Conservation (phyloP, 768 basidiomycete species). For the Suillus plorans region DNA sequence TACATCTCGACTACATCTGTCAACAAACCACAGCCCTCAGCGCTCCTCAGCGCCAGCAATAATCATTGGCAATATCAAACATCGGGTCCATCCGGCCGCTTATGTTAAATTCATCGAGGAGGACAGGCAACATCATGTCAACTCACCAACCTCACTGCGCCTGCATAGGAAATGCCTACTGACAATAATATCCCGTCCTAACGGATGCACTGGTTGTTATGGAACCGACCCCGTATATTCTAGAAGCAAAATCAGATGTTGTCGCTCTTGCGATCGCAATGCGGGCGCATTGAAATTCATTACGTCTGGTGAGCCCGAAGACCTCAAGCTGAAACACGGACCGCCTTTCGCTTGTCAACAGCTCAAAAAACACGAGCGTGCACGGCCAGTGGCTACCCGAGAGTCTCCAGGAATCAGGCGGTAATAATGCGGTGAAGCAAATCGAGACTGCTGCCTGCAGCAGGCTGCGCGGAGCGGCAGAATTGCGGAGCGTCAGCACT, state of each 20-base stretch:
- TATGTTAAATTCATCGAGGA: no score
- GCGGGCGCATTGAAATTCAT: conserved; percentile 61
- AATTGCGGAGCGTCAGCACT: no score
- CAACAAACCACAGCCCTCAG: conserved; percentile 2
- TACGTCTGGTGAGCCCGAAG: conserved; percentile 38
- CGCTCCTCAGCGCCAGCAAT: conserved; percentile 5
- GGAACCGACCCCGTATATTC: conserved; percentile 44
- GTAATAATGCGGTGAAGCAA: conserved; percentile 29
- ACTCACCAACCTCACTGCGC: no score
- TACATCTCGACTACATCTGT: no score
- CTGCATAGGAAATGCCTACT: no score
- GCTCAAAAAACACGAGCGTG: conserved; percentile 24
- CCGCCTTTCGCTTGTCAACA: conserved; percentile 24
- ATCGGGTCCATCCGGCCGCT: conserved; percentile 28
- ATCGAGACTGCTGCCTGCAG: conserved; percentile 45
- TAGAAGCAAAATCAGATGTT: conserved; percentile 53
- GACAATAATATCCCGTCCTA: no score
- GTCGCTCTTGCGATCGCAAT: conserved; percentile 55
- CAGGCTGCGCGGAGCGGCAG: no score
- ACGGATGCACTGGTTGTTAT: conserved; percentile 40
- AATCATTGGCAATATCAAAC: conserved; percentile 29
- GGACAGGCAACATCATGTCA: no score
- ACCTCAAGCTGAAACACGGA: conserved; percentile 34
- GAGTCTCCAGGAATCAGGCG: neutral
- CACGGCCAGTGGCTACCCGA: neutral